Percentiles rank a stretch among this genome's conserved stretches.
phyloP scores from a whole-genome alignment of 2,329 filamentous ascomycete genomes.

The Phialophora macrospora region DNA sequence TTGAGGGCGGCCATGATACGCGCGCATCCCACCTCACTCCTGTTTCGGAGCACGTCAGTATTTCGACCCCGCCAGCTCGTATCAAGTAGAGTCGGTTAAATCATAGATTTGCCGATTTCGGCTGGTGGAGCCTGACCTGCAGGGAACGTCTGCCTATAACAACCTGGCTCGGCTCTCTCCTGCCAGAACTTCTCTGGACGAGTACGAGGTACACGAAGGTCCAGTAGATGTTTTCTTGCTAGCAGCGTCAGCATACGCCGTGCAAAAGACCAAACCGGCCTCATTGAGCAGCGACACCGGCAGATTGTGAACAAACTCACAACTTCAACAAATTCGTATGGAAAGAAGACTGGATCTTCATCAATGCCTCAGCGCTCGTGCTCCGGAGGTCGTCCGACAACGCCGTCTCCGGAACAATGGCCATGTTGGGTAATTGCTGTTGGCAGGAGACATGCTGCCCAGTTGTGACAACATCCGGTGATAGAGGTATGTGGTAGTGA shows the following conservation, averaged over 20 bases:
- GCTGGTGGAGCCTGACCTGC: not conserved
- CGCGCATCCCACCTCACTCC: constrained; percentile 5
- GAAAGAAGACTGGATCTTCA: not conserved
- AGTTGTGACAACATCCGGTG: not conserved
- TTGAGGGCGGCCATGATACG: not conserved
- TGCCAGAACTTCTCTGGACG: not conserved
- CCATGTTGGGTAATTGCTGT: not conserved
- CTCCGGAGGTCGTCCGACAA: not conserved
- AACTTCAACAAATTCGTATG: not conserved
- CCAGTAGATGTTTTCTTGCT: not conserved
- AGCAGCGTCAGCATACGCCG: not conserved
- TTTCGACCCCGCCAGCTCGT: constrained; percentile 5
- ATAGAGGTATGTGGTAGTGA: not conserved
- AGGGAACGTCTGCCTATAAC: not conserved
- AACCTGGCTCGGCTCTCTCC: not conserved
- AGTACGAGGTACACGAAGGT: not conserved
- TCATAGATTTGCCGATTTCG: not conserved
- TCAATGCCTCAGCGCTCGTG: not conserved
- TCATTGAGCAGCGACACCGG: not conserved
- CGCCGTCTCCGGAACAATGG: not conserved
- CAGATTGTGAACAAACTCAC: not conserved
- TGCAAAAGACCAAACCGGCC: too few relatives aligned
- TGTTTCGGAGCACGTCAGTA: constrained; percentile 3
- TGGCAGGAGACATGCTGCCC: not conserved
- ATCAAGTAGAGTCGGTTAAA: not conserved